Conservation (phyloP, 768 basidiomycete species). For the Neoboletus magnificus region DNA sequence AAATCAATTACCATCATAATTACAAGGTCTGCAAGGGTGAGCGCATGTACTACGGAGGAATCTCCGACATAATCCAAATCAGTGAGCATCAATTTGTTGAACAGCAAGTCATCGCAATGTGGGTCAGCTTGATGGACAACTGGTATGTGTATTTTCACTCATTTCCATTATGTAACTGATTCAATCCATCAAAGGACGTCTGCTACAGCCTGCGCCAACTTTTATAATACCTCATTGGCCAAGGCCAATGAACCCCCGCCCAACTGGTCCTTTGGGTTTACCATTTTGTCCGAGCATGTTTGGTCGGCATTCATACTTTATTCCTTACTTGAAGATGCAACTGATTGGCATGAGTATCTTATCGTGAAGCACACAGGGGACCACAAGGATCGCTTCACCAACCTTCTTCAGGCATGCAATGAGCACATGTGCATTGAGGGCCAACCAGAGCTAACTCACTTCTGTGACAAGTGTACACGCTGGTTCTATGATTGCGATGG, state of each 20-base stretch:
- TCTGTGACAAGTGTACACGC: no score
- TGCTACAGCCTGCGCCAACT: neutral
- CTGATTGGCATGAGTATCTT: neutral
- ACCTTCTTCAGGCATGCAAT: neutral
- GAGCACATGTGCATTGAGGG: neutral
- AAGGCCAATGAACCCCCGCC: neutral
- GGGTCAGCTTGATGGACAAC: neutral
- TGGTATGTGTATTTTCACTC: neutral
- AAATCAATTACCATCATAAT: slow-evolving; percentile 3
- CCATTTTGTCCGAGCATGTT: neutral
- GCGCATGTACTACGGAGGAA: neutral
- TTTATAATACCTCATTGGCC: neutral
- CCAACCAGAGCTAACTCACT: no score
- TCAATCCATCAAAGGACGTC: neutral
- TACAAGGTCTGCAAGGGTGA: neutral
- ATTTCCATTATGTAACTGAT: no score
- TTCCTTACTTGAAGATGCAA: slow-evolving; percentile 4
- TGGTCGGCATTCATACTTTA: neutral
- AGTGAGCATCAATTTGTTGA: slow-evolving; percentile 1
- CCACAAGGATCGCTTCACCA: neutral
- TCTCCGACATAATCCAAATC: neutral
- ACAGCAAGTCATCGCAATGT: neutral
- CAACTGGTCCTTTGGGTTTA: neutral
- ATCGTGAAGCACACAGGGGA: neutral
- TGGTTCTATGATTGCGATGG: no score